phyloP scores from a whole-genome alignment of 2,329 filamentous ascomycete species.

The Verticillium isaacii region DNA sequence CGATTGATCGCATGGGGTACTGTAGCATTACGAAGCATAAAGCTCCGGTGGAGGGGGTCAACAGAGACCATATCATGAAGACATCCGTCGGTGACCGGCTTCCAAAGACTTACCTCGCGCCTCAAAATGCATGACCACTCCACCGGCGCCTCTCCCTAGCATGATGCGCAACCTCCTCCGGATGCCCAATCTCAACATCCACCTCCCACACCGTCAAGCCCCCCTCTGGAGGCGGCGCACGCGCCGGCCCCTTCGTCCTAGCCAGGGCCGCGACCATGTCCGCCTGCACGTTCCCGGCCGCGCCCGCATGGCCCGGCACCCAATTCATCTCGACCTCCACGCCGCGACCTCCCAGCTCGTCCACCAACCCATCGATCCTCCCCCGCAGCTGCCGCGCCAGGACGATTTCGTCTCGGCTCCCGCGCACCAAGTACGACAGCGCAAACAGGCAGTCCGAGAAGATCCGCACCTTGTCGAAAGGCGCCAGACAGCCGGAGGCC shows the following conservation, averaged over 20 bases:
- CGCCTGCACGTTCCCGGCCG: background rate
- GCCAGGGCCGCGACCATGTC: background rate
- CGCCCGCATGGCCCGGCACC: background rate
- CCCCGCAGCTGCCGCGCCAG: background rate
- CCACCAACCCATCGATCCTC: background rate
- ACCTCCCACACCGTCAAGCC: background rate
- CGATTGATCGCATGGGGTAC: slow-evolving; percentile 23
- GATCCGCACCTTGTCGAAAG: background rate
- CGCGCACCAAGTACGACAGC: background rate
- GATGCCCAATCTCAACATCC: background rate
- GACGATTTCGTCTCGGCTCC: background rate
- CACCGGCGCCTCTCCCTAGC: background rate
- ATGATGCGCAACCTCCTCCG: background rate
- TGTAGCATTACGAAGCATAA: background rate
- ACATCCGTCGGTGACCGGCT: too few species aligned
- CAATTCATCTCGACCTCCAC: background rate
- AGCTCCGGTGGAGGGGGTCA: background rate
- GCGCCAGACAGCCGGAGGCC: background rate
- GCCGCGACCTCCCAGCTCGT: background rate
- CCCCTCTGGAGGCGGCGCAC: background rate
- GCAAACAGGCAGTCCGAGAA: background rate
- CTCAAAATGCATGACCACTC: background rate
- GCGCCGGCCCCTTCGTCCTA: background rate
- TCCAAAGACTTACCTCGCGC: background rate
- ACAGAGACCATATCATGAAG: background rate